These are phyloP conservation scores for bread wheat (Triticum aestivum) DNA, from an alignment of 176 grass and related monocot genomes.

Conservation along the genomic window IWGSC_CS_RefSeq_v2.1 NC_057802.1:467067666-467068165, in stretches of 20 bases:
- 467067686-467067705: conserved; percentile 74
- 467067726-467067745: conserved; percentile 68
- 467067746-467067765: conserved; percentile 74
- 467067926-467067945: neutral
- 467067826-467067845: conserved; percentile 65
- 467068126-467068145: too few relatives aligned
- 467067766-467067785: conserved; percentile 53
- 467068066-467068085: neutral
- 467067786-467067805: conserved; percentile 53
- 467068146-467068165: neutral
- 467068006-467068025: too few relatives aligned
- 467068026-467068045: neutral
- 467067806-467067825: conserved; percentile 74
- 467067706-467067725: conserved; percentile 68
- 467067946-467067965: neutral
- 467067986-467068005: too few relatives aligned
- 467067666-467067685: conserved; percentile 35
- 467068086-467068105: neutral
- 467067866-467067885: conserved; percentile 72
- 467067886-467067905: neutral
- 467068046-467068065: neutral
- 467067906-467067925: neutral
- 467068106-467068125: neutral
- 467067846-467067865: conserved; percentile 76
- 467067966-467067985: too few relatives aligned